Conservation (phyloP, 2,329 filamentous ascomycete species). For the Ceratocystis variospora region DNA sequence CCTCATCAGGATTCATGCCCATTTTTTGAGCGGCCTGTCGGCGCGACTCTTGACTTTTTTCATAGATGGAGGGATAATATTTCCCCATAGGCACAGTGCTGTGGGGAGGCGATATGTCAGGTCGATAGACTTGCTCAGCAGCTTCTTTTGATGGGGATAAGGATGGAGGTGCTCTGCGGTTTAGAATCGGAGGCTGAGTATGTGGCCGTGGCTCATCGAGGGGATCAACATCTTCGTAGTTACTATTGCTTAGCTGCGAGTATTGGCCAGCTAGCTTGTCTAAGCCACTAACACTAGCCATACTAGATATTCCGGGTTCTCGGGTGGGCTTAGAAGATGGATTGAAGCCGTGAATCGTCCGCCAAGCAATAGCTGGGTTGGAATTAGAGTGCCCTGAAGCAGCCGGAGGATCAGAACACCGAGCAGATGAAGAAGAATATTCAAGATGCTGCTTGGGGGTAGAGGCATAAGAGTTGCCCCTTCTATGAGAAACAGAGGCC, state of each 20-base stretch:
- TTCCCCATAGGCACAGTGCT: slow-evolving; percentile 43
- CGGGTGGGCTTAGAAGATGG: not conserved
- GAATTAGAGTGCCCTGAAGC: not conserved
- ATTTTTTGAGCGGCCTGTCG: not conserved
- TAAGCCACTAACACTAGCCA: not conserved
- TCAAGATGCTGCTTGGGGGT: not conserved
- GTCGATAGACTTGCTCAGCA: not conserved
- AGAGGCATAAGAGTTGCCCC: not conserved
- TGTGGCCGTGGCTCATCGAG: slow-evolving; percentile 32
- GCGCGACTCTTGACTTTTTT: slow-evolving; percentile 27
- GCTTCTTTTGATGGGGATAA: not conserved
- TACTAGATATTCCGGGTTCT: slow-evolving; percentile 6
- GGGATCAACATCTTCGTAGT: slow-evolving; percentile 16
- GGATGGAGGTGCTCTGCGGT: slow-evolving; percentile 20
- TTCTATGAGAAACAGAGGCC: slow-evolving; percentile 2
- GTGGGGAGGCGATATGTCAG: not conserved
- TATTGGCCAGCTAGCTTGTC: not conserved
- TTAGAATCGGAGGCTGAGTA: slow-evolving; percentile 38
- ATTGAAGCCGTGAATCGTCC: slow-evolving; percentile 15
- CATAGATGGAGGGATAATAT: slow-evolving; percentile 51
- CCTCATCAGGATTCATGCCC: not conserved
- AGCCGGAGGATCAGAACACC: not conserved
- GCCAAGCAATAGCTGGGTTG: slow-evolving; percentile 12
- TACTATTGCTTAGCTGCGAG: not conserved
- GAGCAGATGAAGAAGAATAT: slow-evolving; percentile 9